These are phyloP conservation scores for Penicillium sp. DNA, from an alignment of 2,329 filamentous ascomycete species.

Conservation along the genomic window DNA sequence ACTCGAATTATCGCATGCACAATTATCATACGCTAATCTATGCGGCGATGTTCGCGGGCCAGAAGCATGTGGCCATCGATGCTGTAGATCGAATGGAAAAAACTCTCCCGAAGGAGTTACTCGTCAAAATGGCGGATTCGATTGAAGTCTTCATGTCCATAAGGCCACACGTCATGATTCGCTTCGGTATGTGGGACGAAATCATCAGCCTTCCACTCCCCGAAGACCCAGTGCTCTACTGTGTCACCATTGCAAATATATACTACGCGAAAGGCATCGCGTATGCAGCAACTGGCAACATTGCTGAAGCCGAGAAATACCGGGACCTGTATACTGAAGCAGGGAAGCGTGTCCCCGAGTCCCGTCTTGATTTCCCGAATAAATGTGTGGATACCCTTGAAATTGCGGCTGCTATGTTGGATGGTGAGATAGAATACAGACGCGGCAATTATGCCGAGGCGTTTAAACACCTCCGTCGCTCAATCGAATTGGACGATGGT, in stretches of 20 bases:
- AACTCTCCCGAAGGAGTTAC: conserved; percentile 62
- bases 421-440: conserved; percentile 73
- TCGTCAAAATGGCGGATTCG: conserved; percentile 79
- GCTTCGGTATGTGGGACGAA: conserved; percentile 72
- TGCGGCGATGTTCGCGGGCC: conserved; percentile 74
- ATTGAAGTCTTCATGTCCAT: conserved; percentile 70
- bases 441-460: conserved; percentile 58
- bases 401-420: conserved; percentile 65
- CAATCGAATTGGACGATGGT: conserved; percentile 61
- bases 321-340: conserved; percentile 55
- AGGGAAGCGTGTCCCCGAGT: conserved; percentile 53
- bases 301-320: conserved; percentile 57
- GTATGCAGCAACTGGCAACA: conserved; percentile 57
- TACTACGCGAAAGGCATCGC: conserved; percentile 71
- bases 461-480: conserved; percentile 58
- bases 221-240: conserved; percentile 61
- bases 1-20: conserved; percentile 73
- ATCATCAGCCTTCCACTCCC: conserved; percentile 60
- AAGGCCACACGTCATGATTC: conserved; percentile 67
- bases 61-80: conserved; percentile 62
- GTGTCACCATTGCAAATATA: conserved; percentile 66
- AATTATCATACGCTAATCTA: conserved; percentile 76
- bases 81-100: conserved; percentile 61
- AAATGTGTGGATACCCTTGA: conserved; percentile 62
- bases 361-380: conserved; percentile 69